Conservation (phyloP, 2,329 filamentous ascomycete species). For the Phialophora chinensis region DNA sequence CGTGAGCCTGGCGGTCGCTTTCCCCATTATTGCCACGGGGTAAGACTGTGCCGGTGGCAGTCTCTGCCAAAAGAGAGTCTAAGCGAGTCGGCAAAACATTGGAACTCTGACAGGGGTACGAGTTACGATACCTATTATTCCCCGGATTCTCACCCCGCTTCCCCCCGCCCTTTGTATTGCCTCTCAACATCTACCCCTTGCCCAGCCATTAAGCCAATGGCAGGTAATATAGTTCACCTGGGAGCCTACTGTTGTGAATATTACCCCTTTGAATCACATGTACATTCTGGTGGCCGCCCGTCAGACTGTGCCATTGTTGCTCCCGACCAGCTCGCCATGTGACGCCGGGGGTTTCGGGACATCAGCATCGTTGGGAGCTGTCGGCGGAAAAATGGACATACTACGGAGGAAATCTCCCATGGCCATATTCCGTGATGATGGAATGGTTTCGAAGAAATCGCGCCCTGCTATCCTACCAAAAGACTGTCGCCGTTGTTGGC, state of each 20-base stretch:
- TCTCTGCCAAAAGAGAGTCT: background rate
- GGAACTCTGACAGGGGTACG: background rate
- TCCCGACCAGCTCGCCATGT: too few species aligned
- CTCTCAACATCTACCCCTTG: background rate
- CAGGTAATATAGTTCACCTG: background rate
- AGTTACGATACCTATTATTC: background rate
- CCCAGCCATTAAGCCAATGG: background rate
- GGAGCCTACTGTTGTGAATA: too few species aligned
- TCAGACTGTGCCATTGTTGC: background rate
- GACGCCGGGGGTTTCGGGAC: too few species aligned
- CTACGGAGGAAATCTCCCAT: background rate
- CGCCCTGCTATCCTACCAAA: background rate
- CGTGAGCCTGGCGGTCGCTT: background rate
- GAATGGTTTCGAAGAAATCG: background rate
- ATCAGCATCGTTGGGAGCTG: too few species aligned
- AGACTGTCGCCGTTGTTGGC: background rate
- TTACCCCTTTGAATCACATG: too few species aligned
- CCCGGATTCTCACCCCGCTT: conserved; percentile 1
- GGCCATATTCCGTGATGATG: background rate
- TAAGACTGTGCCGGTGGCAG: conserved; percentile 12
- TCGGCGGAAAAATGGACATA: background rate
- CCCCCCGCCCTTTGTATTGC: background rate
- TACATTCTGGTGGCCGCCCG: too few species aligned
- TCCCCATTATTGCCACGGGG: conserved; percentile 7
- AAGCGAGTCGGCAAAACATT: conserved; percentile 1